phyloP scores from a whole-genome alignment of 495 filamentous ascomycete species.

The Bathelium albidoporum region DNA sequence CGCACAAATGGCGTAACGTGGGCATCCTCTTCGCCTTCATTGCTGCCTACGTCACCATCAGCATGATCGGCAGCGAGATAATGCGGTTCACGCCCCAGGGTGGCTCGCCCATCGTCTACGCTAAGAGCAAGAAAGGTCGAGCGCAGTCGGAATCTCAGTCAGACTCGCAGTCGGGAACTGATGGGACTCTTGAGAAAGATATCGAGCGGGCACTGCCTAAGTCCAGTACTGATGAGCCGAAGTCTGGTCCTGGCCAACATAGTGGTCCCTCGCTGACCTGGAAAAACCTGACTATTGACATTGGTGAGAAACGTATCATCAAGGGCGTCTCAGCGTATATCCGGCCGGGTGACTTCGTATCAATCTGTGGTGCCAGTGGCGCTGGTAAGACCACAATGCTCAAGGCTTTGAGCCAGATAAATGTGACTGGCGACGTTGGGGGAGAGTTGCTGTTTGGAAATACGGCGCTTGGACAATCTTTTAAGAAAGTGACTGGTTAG shows the following conservation, averaged over 20 bases:
- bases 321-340: conserved; percentile 24
- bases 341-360: conserved; percentile 25
- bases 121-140: conserved; percentile 72
- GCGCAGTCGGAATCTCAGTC: conserved; percentile 56
- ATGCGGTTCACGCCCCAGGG: too few relatives aligned
- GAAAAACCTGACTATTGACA: conserved; percentile 20
- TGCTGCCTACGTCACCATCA: conserved; percentile 51
- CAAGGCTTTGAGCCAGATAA: conserved; percentile 22
- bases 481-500: too few relatives aligned
- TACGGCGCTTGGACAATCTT: too few relatives aligned
- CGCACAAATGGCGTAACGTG: conserved; percentile 69
- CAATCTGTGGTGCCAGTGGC: conserved; percentile 27
- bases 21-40: conserved; percentile 72
- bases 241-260: conserved; percentile 15
- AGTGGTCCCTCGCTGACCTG: conserved; percentile 19
- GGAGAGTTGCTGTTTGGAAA: conserved; percentile 27
- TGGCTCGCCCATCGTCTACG: conserved; percentile 61
- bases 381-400: conserved; percentile 31
- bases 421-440: conserved; percentile 25
- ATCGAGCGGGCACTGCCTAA: conserved; percentile 36
- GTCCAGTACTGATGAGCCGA: conserved; percentile 12
- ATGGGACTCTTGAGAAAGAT: too few relatives aligned
- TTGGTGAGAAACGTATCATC: conserved; percentile 17
- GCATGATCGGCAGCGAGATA: conserved; percentile 66
- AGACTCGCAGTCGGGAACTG: conserved; percentile 44